Evolutionary conservation across 2,329 filamentous ascomycete species (phyloP).

Genomic region (Thielaviopsis ethacetica): DNA sequence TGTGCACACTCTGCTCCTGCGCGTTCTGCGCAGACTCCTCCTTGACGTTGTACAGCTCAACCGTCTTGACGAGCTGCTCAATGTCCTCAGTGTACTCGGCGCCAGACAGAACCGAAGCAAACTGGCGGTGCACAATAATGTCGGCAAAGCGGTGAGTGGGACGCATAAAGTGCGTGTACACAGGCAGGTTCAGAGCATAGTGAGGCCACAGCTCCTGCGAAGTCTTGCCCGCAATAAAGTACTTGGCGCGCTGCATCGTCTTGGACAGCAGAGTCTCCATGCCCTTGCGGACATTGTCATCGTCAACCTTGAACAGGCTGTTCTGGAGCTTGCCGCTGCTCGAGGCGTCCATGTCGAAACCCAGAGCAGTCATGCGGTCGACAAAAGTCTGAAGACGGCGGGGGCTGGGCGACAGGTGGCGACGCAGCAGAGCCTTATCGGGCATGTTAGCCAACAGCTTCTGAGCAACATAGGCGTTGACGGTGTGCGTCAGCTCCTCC

Average conservation of each 20-base stretch:
- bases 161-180: conserved; percentile 96
- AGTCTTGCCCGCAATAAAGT: conserved; percentile 72
- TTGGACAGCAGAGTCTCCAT: conserved; percentile 96
- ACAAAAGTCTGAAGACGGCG: conserved; percentile 80
- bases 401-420: conserved; percentile 70
- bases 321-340: conserved; percentile 87
- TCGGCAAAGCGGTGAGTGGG: conserved; percentile 91
- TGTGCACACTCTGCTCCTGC: conserved; percentile 97
- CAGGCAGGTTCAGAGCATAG: conserved; percentile 78
- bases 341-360: conserved; percentile 74
- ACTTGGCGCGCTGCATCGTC: conserved; percentile 91
- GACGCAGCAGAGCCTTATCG: conserved; percentile 81
- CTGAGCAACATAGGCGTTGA: conserved; percentile 77
- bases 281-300: conserved; percentile 79
- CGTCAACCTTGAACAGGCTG: conserved; percentile 85
- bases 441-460: conserved; percentile 64
- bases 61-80: conserved; percentile 77
- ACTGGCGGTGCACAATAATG: conserved; percentile 85
- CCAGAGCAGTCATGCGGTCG: conserved; percentile 82
- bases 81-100: conserved; percentile 80
- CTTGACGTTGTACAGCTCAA: conserved; percentile 95
- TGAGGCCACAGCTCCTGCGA: conserved; percentile 66
- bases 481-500: conserved; percentile 88
- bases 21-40: conserved; percentile 96
- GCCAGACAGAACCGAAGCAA: conserved; percentile 70